Evolutionary conservation across 2,329 filamentous ascomycete species (phyloP), one percentile per base, ranked within the genome.

Genomic region (Penicillium olsonii): DNA sequence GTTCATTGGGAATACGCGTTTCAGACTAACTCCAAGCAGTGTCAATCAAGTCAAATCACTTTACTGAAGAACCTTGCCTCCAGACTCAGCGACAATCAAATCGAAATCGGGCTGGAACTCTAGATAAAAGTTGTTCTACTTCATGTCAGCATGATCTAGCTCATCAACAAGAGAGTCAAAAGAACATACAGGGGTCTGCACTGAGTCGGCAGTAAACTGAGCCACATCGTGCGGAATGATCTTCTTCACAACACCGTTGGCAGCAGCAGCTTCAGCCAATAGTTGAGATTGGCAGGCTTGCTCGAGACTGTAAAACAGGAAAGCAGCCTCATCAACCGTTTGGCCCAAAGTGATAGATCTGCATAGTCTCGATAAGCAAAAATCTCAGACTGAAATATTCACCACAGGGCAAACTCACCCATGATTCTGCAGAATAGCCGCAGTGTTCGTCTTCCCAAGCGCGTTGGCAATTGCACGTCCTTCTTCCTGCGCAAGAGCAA

Each of bases 321-420:
- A 88, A 0, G 83, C 84, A 1, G 87, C 87, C 68, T 91, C 87
- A 57, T 89, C 87, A 1, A 91, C 87, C 0, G 87, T 90, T 7
- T 68, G 63, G 4, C 87, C 87, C 11, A 31, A 14, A 2, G 29
- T 15, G 3, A 31, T 31, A 3, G 29, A 31, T 31, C 29, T 31
- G 12, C 4, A 31, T n/a, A 31, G 14, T 8, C 0, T 87, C 84
- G 0, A 85, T 79, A 39, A 80, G 55, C 12, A 4, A 31, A 6
- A 5, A n/a, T 3, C 14, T n/a, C 12, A 14, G 5, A 15, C 29
- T 2, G n/a, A 14, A n/a, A 4, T 12, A 4, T 14, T 5, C 7
- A 29, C 10, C 27, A 4, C 6, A n/a, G 14, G 29, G 12, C 14
- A 4, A 31, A n/a, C 14, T 29, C 79, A 55, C 3, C 77, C 67